These are phyloP conservation scores for Neophaeococcomyces mojaviensis DNA, from an alignment of 2,329 filamentous ascomycete genomes.

Conservation along the genomic window DNA sequence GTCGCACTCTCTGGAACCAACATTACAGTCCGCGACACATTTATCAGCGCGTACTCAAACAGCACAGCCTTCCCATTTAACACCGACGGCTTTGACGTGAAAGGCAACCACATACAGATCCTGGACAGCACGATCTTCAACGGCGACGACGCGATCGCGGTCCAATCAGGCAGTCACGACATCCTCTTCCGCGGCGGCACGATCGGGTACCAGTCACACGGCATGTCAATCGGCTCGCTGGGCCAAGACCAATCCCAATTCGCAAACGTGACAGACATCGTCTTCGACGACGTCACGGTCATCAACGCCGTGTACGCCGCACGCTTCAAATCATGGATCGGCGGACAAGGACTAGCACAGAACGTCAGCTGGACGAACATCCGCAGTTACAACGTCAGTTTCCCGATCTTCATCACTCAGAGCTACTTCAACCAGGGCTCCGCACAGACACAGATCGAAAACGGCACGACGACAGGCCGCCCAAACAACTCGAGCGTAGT, in stretches of 20 bases:
- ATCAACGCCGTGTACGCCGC: conserved; percentile 36
- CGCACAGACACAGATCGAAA: conserved; percentile 25
- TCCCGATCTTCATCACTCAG: conserved; percentile 42
- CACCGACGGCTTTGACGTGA: conserved; percentile 30
- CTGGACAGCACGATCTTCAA: conserved; percentile 33
- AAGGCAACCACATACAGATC: conserved; percentile 26
- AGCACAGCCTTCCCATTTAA: conserved; percentile 37
- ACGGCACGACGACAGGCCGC: conserved; percentile 22
- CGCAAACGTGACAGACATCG: conserved; percentile 36
- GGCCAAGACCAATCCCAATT: conserved; percentile 31
- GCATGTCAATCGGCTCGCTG: conserved; percentile 38
- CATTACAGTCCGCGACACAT: conserved; percentile 34
- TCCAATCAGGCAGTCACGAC: conserved; percentile 32
- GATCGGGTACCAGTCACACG: conserved; percentile 39
- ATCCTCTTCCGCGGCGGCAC: conserved; percentile 34
- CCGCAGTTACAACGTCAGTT: conserved; percentile 37
- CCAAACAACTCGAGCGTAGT: conserved; percentile 34
- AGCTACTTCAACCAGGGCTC: conserved; percentile 37
- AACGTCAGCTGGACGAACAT: conserved; percentile 41
- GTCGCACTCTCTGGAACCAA: conserved; percentile 34
- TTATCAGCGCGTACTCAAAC: conserved; percentile 34
- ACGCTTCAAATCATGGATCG: conserved; percentile 39
- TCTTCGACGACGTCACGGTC: conserved; percentile 38
- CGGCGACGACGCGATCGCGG: conserved; percentile 38
- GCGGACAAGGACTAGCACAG: conserved; percentile 36